Conservation (phyloP, 352 stramenopile species). For the Nothophytophthora sp. region DNA sequence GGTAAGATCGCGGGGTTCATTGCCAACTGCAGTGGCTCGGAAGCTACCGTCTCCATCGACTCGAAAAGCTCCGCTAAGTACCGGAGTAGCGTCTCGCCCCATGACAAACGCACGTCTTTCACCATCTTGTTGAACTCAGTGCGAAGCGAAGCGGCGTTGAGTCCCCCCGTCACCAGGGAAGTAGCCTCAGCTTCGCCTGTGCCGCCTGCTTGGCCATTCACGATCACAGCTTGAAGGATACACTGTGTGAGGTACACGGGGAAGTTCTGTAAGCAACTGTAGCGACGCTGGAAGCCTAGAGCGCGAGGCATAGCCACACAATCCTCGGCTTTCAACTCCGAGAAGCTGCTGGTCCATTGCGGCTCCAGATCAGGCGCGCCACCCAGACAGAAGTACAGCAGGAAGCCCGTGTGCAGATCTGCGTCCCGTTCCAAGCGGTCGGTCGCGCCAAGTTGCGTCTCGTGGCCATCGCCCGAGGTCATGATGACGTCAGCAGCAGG, state of each 20-base stretch:
- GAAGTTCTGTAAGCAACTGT: conserved; percentile 38
- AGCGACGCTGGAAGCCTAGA: conserved; percentile 36
- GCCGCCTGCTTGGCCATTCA: conserved; percentile 35
- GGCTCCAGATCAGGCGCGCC: conserved; percentile 47
- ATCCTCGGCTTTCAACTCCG: conserved; percentile 32
- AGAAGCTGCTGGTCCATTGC: conserved; percentile 46
- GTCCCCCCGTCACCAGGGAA: conserved; percentile 4
- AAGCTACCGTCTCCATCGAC: neutral
- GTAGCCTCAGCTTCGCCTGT: neutral
- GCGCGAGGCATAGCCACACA: conserved; percentile 42
- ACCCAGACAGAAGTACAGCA: conserved; percentile 65
- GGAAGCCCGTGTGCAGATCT: conserved; percentile 46
- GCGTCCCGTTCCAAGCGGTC: conserved; percentile 34
- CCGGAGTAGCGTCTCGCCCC: conserved; percentile 20
- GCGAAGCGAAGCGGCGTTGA: conserved; percentile 12
- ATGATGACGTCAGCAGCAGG: conserved; percentile 10
- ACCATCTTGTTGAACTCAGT: conserved; percentile 31
- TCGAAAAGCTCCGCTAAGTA: conserved; percentile 18
- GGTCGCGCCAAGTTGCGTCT: conserved; percentile 7
- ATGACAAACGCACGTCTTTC: conserved; percentile 29
- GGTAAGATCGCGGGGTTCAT: conserved; percentile 28
- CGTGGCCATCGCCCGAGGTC: conserved; percentile 1
- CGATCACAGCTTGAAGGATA: conserved; percentile 44
- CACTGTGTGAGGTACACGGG: conserved; percentile 53
- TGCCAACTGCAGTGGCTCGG: conserved; percentile 16